phyloP scores from a whole-genome alignment of 2,329 filamentous ascomycete genomes.

The Arthrobotrys musiformis region DNA sequence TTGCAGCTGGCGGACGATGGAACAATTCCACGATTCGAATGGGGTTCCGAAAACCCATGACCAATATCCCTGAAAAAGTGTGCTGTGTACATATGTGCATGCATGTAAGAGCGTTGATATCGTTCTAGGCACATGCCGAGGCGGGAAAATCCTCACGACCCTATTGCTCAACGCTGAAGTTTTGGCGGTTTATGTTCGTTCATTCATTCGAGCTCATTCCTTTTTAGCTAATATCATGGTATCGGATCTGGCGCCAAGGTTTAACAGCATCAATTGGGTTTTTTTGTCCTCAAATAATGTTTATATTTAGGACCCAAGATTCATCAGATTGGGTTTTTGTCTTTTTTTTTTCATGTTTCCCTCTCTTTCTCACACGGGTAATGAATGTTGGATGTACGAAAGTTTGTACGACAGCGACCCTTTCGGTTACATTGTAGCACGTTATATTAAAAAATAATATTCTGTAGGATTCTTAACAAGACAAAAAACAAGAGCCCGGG shows the following conservation, averaged over 20 bases:
- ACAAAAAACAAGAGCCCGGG: neutral
- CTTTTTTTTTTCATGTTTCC: neutral
- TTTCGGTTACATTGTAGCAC: conserved; percentile 1
- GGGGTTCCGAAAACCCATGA: conserved; percentile 35
- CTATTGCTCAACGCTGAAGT: neutral
- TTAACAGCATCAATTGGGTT: neutral
- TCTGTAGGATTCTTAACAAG: neutral
- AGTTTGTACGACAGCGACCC: conserved; percentile 7
- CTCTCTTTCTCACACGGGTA: neutral
- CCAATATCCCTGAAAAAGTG: conserved; percentile 35
- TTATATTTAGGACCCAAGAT: neutral
- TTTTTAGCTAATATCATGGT: conserved; percentile 10
- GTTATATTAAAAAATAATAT: neutral
- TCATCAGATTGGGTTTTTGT: neutral
- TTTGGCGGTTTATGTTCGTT: neutral
- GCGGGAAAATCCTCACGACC: neutral
- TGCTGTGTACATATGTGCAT: neutral
- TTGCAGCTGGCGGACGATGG: conserved; percentile 33
- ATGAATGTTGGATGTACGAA: neutral
- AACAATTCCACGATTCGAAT: conserved; percentile 42
- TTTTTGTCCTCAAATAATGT: neutral
- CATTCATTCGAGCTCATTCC: neutral
- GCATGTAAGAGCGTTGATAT: neutral
- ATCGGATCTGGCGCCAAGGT: conserved; percentile 20
- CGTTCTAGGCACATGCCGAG: conserved; percentile 13